A percentile compares a stretch with the other conserved stretches of the same genome.
Evolutionary conservation across 2,329 filamentous ascomycete species (phyloP).

Genomic region (Botrytis cinerea): DNA sequence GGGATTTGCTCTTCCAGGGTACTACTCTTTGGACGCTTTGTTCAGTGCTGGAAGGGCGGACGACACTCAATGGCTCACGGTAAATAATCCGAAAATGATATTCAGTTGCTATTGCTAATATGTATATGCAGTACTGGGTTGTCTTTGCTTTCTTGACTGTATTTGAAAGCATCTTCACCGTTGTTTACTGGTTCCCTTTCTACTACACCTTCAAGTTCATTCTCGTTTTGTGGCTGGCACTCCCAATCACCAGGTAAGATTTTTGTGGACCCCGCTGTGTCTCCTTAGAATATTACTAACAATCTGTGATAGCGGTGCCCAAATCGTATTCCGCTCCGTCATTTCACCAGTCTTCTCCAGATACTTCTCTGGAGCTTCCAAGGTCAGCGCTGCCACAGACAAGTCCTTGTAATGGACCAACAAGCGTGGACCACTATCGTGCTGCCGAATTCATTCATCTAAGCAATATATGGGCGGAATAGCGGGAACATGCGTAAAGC

Average conservation of each 20-base stretch:
- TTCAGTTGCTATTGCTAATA: conserved; percentile 25
- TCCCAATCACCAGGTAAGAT: conserved; percentile 87
- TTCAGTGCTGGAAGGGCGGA: conserved; percentile 72
- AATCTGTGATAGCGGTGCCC: conserved; percentile 70
- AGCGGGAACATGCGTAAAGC: conserved; percentile 16
- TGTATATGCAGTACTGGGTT: conserved; percentile 72
- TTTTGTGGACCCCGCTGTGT: not conserved
- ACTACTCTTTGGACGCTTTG: conserved; percentile 79
- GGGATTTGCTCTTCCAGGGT: conserved; percentile 78
- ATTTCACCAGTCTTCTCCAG: conserved; percentile 87
- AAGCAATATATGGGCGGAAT: conserved; percentile 22
- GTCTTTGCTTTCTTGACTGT: conserved; percentile 83
- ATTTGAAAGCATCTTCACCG: conserved; percentile 77
- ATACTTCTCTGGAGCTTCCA: conserved; percentile 76
- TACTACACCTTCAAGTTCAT: conserved; percentile 99
- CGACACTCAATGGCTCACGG: conserved; percentile 79
- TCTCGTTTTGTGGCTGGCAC: conserved; percentile 95
- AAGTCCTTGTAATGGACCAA: conserved; percentile 60
- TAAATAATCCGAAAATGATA: conserved; percentile 45
- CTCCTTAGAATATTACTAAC: conserved; percentile 18
- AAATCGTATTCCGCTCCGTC: conserved; percentile 96
- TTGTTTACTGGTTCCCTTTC: conserved; percentile 96
- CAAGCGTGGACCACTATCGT: conserved; percentile 22
- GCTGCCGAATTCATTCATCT: conserved; percentile 18
- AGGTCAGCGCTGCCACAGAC: conserved; percentile 70